Conservation (phyloP, 2,329 filamentous ascomycete genomes). For the Gyromitra esculenta region DNA sequence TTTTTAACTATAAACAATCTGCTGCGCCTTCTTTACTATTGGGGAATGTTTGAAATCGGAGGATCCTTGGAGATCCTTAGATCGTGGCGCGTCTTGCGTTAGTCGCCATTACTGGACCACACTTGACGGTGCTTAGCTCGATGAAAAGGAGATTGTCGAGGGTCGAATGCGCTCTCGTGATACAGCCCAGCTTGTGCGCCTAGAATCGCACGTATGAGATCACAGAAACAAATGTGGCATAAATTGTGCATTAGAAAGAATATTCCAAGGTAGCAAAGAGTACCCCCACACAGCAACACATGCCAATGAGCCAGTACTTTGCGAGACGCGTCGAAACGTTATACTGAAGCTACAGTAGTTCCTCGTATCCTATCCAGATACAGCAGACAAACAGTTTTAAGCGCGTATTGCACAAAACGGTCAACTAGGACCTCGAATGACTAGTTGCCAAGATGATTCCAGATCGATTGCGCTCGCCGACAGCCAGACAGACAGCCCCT, state of each 20-base stretch:
- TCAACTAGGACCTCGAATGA: constrained; percentile 3
- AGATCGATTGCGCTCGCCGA: constrained; percentile 30
- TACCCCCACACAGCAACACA: constrained; percentile 16
- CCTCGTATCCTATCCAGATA: not conserved
- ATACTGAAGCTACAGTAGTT: not conserved
- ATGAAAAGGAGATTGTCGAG: constrained; percentile 29
- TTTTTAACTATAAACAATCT: constrained; percentile 8
- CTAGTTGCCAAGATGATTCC: constrained; percentile 22
- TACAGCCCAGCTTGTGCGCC: constrained; percentile 21
- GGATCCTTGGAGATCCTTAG: constrained; percentile 38
- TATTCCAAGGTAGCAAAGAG: constrained; percentile 1
- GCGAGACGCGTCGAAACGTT: constrained; percentile 5
- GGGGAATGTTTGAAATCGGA: constrained; percentile 29
- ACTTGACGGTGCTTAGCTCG: constrained; percentile 11
- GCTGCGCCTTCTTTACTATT: constrained; percentile 3
- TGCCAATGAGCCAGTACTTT: not conserved
- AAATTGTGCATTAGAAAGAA: constrained; percentile 13
- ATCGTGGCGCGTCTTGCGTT: constrained; percentile 41
- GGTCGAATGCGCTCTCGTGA: constrained; percentile 19
- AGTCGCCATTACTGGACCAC: constrained; percentile 14
- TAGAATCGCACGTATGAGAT: constrained; percentile 25
- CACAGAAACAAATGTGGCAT: constrained; percentile 30
- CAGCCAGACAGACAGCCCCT: constrained; percentile 22
- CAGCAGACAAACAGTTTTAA: constrained; percentile 1
- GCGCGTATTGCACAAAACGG: constrained; percentile 17